Base-by-base conservation (phyloP, 2,329 filamentous ascomycete genomes). In the Colletotrichum lini region DNA sequence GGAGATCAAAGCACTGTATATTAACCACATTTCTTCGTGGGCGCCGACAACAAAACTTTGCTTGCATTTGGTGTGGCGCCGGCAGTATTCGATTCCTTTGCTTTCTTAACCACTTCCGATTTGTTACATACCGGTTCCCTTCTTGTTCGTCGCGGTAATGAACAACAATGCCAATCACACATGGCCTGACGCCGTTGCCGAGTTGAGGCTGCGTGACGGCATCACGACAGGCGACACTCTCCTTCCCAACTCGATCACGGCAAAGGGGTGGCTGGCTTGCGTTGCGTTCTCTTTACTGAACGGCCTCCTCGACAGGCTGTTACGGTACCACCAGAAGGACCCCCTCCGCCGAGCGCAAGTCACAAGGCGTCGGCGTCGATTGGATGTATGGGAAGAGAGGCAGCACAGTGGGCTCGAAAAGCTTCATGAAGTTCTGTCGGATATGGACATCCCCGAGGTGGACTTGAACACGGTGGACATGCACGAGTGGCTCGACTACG, bases 401-500 rank as follows among this genome's bases (percentile, higher is more conserved):
- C 65, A 71, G 10, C 65, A 71, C 30, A 49, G 52, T 18, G 67
- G 67, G 13, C 58, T 71, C 12, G 65, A 71, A 38, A 71, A 68
- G 40, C 47, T 71, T n/a, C 68, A 71, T 42, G 53, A 68, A 44
- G 45, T 63, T 38, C 47, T 71, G 4, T 38, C 58, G 12, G 68
- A 71, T 2, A 40, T 71, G 10, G 68, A 71, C 0, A 68, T 71
- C 18, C 30, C 68, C 2, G 68, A 71, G 8, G 58, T 71, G 10
- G 68, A 71, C 21, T 38, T 70, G 6, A 71, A 71, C 4, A 71
- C 68, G 18, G 59, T 71, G 18, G 58, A 71, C 12, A 68, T 71
- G 64, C 68, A 71, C 10, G 68, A 71, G 40, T 71, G 68, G 68
- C 59, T 71, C 5, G 68, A 71, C 10, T 70, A 70, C 30, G 64